phyloP scores from a whole-genome alignment of 495 filamentous ascomycete species.

The Hypoxylon rickii region DNA sequence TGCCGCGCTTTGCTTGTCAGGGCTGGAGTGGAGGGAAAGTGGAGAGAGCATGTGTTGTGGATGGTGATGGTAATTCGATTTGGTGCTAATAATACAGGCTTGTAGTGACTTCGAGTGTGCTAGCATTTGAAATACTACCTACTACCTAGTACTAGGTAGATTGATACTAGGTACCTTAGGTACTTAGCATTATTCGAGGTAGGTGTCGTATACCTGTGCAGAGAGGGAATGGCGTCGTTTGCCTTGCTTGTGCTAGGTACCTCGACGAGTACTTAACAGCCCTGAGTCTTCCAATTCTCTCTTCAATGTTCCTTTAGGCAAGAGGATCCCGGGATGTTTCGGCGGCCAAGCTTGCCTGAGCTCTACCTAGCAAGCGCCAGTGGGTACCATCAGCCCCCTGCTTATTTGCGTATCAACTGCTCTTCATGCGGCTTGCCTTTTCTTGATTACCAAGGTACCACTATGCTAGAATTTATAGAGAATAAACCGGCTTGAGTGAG shows the following conservation, averaged over 20 bases:
- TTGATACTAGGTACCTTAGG: no score
- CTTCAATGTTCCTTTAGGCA: neutral
- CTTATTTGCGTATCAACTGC: neutral
- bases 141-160: neutral
- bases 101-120: no score
- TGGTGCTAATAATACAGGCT: no score
- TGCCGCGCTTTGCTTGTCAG: conserved; percentile 16
- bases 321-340: conserved; percentile 22
- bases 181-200: no score
- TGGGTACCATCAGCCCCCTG: conserved; percentile 1
- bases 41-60: conserved; percentile 18
- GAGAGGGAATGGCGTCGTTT: conserved; percentile 22
- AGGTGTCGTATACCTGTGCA: conserved; percentile 7
- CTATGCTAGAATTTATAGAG: no score
- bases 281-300: no score
- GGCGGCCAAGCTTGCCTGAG: conserved; percentile 24
- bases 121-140: neutral
- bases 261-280: no score
- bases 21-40: conserved; percentile 2
- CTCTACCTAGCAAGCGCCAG: conserved; percentile 1
- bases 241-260: no score
- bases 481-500: no score
- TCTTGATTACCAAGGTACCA: no score
- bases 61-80: no score
- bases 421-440: no score